A percentile compares a stretch with the other conserved stretches of the same genome.
These are phyloP conservation scores for Plasmodium falciparum DNA, from an alignment of 169 alveolate genomes.

Conservation along the genomic window DNA sequence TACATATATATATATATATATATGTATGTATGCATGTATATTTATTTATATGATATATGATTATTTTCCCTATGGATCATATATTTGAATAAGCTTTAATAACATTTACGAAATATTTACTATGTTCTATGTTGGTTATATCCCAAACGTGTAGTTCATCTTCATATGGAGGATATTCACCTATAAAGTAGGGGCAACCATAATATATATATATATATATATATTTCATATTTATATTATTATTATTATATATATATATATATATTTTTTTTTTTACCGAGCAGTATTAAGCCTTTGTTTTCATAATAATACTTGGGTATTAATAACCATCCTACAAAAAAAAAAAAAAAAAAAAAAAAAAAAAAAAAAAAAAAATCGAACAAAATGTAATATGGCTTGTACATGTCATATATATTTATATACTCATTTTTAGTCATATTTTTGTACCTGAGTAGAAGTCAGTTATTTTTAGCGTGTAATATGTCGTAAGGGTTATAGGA, in stretches of 20 bases:
- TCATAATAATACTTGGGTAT: conserved; percentile 41
- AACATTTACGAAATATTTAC: conserved; percentile 49
- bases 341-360: conserved; percentile 18
- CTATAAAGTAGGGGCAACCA: conserved; percentile 19
- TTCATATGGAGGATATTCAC: conserved; percentile 78
- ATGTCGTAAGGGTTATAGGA: conserved; percentile 23
- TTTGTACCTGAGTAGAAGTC: conserved; percentile 65
- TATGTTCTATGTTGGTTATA: conserved; percentile 47
- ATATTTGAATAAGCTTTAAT: conserved; percentile 57
- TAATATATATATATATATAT: neutral
- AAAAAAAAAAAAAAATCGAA: neutral
- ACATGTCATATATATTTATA: neutral
- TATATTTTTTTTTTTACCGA: conserved; percentile 36
- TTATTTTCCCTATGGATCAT: neutral
- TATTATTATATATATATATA: neutral
- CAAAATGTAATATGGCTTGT: neutral
- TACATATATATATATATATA: too few relatives aligned
- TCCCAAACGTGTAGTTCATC: conserved; percentile 77
- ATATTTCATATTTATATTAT: neutral
- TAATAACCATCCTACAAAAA: conserved; percentile 67
- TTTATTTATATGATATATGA: neutral
- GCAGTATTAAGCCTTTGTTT: conserved; percentile 69
- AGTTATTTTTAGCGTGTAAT: conserved; percentile 57
- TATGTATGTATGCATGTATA: neutral
- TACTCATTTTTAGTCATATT: neutral